phyloP scores from a whole-genome alignment of 192 early-diverging fungal species.

The Mortierella hygrophila region DNA sequence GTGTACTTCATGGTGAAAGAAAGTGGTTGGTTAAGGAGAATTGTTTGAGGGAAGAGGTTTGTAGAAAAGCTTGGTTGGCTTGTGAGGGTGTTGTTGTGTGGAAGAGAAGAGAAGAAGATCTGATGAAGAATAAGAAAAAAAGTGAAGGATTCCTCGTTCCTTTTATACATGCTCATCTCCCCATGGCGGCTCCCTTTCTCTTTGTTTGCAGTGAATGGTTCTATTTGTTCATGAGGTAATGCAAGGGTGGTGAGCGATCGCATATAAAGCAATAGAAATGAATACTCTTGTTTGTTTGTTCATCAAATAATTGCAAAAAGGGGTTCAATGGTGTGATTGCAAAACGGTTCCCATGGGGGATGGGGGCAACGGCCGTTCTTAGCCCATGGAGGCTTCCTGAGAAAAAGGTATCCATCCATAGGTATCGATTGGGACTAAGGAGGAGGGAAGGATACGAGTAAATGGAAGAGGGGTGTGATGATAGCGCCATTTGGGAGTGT shows the following conservation, averaged over 20 bases:
- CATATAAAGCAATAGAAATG: background rate
- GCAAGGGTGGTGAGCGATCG: background rate
- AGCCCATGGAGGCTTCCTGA: conserved; percentile 1
- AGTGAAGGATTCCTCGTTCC: background rate
- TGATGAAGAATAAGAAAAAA: conserved; percentile 5
- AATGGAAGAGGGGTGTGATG: background rate
- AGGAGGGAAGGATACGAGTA: background rate
- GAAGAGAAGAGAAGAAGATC: background rate
- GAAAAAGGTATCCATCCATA: background rate
- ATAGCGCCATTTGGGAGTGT: background rate
- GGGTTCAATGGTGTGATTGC: background rate
- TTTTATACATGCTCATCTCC: conserved; percentile 1
- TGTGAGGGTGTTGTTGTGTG: background rate
- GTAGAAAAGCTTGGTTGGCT: background rate
- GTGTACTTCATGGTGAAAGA: conserved; percentile 27
- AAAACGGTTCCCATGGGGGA: background rate
- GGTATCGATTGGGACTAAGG: background rate
- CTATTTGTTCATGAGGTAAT: background rate
- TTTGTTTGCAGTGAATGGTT: background rate
- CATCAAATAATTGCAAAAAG: background rate
- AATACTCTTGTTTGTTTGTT: too few species aligned
- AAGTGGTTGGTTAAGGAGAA: background rate
- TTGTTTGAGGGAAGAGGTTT: background rate
- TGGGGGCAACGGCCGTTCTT: background rate
- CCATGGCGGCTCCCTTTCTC: background rate